A percentile compares a stretch with the other conserved stretches of the same genome.
Evolutionary conservation across 805 yeast species (phyloP).

Genomic region (Saccharomyces mikatae): DNA sequence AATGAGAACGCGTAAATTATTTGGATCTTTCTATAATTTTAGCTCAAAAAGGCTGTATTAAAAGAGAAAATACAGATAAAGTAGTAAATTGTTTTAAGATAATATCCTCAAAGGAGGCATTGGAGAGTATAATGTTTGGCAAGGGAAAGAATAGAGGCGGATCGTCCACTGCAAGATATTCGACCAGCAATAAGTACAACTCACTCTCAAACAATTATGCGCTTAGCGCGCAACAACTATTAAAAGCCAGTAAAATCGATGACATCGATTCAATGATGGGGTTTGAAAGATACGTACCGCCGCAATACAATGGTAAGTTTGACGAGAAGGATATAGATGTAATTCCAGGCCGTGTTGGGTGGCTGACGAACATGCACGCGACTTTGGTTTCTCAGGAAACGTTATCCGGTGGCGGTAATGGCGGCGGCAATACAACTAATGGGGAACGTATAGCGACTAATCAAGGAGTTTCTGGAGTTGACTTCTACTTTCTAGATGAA

Average conservation of each 20-base stretch:
- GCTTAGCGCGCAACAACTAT: slow-evolving; percentile 32
- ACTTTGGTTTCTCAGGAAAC: slow-evolving; percentile 53
- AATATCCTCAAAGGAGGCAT: neutral
- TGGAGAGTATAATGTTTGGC: neutral
- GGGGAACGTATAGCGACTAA: slow-evolving; percentile 7
- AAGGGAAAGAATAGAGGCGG: slow-evolving; percentile 29
- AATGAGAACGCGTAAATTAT: neutral
- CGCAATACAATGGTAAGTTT: slow-evolving; percentile 33
- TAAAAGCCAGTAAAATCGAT: slow-evolving; percentile 55
- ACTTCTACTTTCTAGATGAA: slow-evolving; percentile 87
- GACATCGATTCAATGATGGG: slow-evolving; percentile 79
- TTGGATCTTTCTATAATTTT: neutral
- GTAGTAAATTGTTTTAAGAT: neutral
- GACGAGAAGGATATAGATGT: slow-evolving; percentile 9
- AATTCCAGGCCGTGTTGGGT: slow-evolving; percentile 45
- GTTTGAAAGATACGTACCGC: slow-evolving; percentile 72
- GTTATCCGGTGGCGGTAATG: slow-evolving; percentile 8
- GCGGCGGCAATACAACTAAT: slow-evolving; percentile 7
- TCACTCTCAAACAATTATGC: slow-evolving; percentile 20
- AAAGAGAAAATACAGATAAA: neutral
- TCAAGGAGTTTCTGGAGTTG: slow-evolving; percentile 81
- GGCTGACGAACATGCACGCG: slow-evolving; percentile 93
- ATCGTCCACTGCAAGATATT: neutral
- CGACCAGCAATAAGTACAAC: slow-evolving; percentile 10
- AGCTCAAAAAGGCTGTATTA: neutral